Conservation (phyloP, 2,329 filamentous ascomycete species). For the Aspergillus fumigatus region DNA sequence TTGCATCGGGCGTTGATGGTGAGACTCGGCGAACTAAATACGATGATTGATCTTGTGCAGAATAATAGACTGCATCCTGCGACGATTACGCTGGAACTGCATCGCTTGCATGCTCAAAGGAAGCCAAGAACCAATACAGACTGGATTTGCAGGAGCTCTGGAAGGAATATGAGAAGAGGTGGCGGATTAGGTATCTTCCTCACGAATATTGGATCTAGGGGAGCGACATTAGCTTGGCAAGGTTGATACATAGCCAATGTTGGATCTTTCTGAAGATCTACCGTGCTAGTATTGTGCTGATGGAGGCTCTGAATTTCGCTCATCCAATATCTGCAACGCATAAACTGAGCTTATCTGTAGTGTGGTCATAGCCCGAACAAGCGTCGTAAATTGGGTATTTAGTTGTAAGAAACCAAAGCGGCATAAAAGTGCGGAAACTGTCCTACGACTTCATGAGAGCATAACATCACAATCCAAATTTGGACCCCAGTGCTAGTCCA, state of each 20-base stretch:
- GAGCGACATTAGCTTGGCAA: background rate
- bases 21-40: background rate
- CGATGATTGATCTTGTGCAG: background rate
- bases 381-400: background rate
- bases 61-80: background rate
- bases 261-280: background rate
- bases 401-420: background rate
- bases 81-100: background rate
- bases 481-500: constrained; percentile 35
- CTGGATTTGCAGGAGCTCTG: background rate
- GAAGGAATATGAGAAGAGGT: background rate
- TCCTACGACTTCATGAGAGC: background rate
- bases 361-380: background rate
- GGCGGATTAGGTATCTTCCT: background rate
- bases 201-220: background rate
- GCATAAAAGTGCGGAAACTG: background rate
- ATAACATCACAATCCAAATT: constrained; percentile 37
- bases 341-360: background rate
- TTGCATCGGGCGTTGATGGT: background rate
- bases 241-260: background rate
- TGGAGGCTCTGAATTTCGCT: background rate
- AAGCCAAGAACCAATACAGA: background rate
- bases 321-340: background rate
- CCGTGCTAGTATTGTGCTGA: background rate
- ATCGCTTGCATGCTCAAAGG: background rate